A percentile compares a stretch with the other conserved stretches of the same genome.
Conservation (phyloP, 352 stramenopile genomes). For the Saprolegnia diclina region DNA sequence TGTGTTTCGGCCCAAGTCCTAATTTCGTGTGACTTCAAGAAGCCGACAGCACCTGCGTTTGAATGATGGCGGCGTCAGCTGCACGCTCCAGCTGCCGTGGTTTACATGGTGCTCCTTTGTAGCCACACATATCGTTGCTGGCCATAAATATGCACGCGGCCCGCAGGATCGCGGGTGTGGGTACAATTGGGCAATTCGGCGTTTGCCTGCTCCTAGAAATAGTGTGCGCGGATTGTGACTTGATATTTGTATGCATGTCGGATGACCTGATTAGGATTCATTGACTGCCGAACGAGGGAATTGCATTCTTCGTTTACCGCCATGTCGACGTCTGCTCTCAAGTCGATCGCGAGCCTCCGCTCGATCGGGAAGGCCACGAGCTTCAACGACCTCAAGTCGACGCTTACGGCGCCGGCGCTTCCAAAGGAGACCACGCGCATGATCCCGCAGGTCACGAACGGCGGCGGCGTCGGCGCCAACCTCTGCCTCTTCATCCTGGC, state of each 20-base stretch:
- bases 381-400: background rate
- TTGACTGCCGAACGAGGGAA: no score
- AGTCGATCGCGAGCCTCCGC: constrained; percentile 1
- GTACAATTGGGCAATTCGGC: background rate
- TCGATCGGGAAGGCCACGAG: background rate
- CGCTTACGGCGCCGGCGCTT: background rate
- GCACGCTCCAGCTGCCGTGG: no score
- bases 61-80: no score
- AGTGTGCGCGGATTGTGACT: background rate
- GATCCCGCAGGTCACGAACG: constrained; percentile 11
- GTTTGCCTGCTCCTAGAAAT: background rate
- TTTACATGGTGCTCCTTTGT: no score
- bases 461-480: background rate
- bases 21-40: no score
- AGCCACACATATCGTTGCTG: no score
- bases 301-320: background rate
- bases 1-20: no score
- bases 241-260: background rate
- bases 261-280: constrained; percentile 5
- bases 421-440: constrained; percentile 4
- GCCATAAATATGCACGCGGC: background rate
- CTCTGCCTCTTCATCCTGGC: constrained; percentile 2
- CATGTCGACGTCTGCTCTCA: constrained; percentile 1
- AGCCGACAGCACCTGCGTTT: no score
- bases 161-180: background rate